Conservation (phyloP, 169 alveolate genomes). For the Babesia sp. region DNA sequence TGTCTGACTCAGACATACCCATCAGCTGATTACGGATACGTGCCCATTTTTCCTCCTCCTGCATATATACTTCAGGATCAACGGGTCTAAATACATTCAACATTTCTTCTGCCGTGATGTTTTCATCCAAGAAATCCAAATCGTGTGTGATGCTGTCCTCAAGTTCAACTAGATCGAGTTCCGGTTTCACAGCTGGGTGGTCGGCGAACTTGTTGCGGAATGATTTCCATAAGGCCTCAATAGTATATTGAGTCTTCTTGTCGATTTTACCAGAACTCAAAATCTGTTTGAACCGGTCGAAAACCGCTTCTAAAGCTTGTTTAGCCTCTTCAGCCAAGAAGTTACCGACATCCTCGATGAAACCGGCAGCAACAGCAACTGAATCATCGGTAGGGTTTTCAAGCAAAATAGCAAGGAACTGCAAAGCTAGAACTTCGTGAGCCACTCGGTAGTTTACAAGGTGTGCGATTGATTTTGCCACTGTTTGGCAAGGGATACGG, state of each 20-base stretch:
- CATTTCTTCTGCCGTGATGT: slow-evolving; percentile 90
- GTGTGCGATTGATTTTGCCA: slow-evolving; percentile 96
- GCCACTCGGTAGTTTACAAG: slow-evolving; percentile 87
- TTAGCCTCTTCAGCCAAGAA: slow-evolving; percentile 90
- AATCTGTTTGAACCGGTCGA: slow-evolving; percentile 93
- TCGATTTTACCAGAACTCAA: slow-evolving; percentile 94
- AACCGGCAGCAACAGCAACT: slow-evolving; percentile 92
- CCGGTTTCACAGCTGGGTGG: slow-evolving; percentile 85
- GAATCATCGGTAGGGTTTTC: slow-evolving; percentile 97
- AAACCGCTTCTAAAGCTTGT: slow-evolving; percentile 90
- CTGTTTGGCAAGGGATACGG: slow-evolving; percentile 92
- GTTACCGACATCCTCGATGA: slow-evolving; percentile 92
- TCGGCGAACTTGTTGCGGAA: slow-evolving; percentile 90
- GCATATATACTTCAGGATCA: slow-evolving; percentile 87
- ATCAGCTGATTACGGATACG: slow-evolving; percentile 87
- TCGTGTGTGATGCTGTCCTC: slow-evolving; percentile 97
- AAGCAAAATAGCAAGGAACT: slow-evolving; percentile 89
- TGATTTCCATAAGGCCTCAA: slow-evolving; percentile 92
- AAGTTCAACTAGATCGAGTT: slow-evolving; percentile 94
- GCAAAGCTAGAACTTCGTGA: slow-evolving; percentile 92
- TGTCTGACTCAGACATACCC: slow-evolving; percentile 80
- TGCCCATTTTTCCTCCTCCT: slow-evolving; percentile 91
- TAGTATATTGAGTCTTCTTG: slow-evolving; percentile 94
- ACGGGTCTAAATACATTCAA: slow-evolving; percentile 89
- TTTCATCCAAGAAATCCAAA: slow-evolving; percentile 89